These are phyloP conservation scores for Coniochaeta prunicola DNA, from an alignment of 2,329 filamentous ascomycete species.

Conservation along the genomic window DNA sequence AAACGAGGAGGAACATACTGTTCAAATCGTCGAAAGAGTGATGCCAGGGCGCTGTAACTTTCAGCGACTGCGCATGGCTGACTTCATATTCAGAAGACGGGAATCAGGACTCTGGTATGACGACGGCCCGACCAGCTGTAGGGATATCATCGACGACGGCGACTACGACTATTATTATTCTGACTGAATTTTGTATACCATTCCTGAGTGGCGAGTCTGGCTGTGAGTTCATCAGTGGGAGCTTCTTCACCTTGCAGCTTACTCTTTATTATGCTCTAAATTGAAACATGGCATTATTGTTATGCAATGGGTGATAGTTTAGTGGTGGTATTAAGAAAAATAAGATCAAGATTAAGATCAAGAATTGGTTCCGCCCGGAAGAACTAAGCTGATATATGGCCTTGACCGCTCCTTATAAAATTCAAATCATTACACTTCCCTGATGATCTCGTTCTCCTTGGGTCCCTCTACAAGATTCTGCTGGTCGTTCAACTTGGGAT, in stretches of 20 bases:
- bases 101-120: neutral
- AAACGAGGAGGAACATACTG: neutral
- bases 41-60: neutral
- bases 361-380: too few species aligned
- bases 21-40: neutral
- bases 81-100: neutral
- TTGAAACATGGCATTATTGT: too few species aligned
- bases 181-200: neutral
- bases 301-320: too few species aligned
- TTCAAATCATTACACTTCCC: neutral
- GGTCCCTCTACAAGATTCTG: conserved; percentile 31
- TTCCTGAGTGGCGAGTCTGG: too few species aligned
- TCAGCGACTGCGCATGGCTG: neutral
- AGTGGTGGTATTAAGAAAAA: too few species aligned
- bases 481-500: conserved; percentile 36
- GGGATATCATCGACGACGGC: neutral
- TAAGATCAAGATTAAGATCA: too few species aligned
- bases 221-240: too few species aligned
- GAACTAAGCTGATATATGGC: too few species aligned
- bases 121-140: neutral
- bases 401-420: neutral
- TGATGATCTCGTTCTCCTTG: neutral
- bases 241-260: too few species aligned
- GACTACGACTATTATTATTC: neutral
- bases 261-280: too few species aligned